A percentile compares a stretch with the other conserved stretches of the same genome.
Conservation (phyloP, 169 alveolate species). For the Hammondia hammondi region DNA sequence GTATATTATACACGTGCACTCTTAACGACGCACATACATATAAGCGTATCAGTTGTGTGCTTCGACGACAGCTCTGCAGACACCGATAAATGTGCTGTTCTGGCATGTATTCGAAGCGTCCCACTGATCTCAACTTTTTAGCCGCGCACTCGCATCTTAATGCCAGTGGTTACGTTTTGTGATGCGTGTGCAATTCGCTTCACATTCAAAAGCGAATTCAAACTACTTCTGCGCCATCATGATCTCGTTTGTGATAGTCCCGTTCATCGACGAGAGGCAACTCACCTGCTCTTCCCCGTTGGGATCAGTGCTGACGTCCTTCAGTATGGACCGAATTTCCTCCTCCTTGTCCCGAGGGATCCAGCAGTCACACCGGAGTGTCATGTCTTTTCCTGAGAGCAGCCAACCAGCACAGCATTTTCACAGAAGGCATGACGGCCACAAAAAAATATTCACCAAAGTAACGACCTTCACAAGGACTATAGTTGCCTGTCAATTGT, state of each 20-base stretch:
- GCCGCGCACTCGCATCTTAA: no score
- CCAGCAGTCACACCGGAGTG: conserved; percentile 97
- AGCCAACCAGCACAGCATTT: background rate
- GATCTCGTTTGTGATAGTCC: no score
- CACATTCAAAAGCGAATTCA: no score
- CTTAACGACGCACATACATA: background rate
- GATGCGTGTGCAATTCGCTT: no score
- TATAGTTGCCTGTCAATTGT: no score
- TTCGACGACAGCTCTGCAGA: background rate
- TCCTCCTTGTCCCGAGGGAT: conserved; percentile 92
- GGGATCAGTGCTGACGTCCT: conserved; percentile 72
- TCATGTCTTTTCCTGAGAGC: conserved; percentile 78
- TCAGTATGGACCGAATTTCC: conserved; percentile 83
- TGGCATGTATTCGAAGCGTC: no score
- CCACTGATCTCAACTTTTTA: no score
- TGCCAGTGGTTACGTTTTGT: no score
- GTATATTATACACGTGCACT: background rate
- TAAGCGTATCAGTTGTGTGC: background rate
- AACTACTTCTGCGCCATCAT: no score
- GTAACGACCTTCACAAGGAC: background rate
- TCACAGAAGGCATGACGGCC: background rate
- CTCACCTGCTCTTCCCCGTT: conserved; percentile 57
- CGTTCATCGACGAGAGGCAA: background rate
- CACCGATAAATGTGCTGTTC: background rate
- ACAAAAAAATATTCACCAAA: background rate